Evolutionary conservation across 495 filamentous ascomycete species (phyloP), one percentile per base, ranked within the genome.

Genomic region (Cryomyces antarcticus): DNA sequence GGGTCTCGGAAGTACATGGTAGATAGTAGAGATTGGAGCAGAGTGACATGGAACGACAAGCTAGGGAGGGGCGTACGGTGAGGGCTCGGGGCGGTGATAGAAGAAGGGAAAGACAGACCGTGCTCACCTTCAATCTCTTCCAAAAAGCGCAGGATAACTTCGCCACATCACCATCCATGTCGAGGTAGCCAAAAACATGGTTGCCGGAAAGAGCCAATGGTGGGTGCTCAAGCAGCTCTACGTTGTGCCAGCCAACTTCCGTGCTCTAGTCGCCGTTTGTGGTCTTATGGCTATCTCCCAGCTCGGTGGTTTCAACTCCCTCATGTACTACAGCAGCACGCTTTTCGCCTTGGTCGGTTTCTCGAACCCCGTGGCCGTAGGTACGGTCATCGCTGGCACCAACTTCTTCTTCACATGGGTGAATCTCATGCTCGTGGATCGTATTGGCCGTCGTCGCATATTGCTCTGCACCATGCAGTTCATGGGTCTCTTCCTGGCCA

Each of bases 101-200:
- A 24, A 2, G 17, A 24, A 24, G 2, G 17, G 17, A 44, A 24
- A 24, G 17, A 24, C 1, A 24, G 17, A 24, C 17, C 17, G 2
- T 2, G 17, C 60, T 56, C 54, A 70, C 71, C 64, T 44, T 74
- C 67, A 50, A 75, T 71, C 48, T 77, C 75, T 56, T 77, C 71
- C 9, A 74, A 52, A 35, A 75, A 66, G 12, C 73, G 64, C 17
- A 77, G 59, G 42, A 78, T 76, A 6, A 78, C 70, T 68, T 12
- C 41, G 53, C 9, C 51, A 49, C 17, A 66, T 69, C 47, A 42
- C 42, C 9, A 46, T 51, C 37, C 55, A 61, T 31, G 60, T 63
- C 42, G 48, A 62, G 38, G 51, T 67, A 46, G 58, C 60, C 12
- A 58, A 59, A 4, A 43, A 55, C 11, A 48, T 63, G 30, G 57